Percentiles rank a stretch among this genome's conserved stretches.
Conservation (phyloP, 1,284 basidiomycete species). For the Sanghuangporus baumii region DNA sequence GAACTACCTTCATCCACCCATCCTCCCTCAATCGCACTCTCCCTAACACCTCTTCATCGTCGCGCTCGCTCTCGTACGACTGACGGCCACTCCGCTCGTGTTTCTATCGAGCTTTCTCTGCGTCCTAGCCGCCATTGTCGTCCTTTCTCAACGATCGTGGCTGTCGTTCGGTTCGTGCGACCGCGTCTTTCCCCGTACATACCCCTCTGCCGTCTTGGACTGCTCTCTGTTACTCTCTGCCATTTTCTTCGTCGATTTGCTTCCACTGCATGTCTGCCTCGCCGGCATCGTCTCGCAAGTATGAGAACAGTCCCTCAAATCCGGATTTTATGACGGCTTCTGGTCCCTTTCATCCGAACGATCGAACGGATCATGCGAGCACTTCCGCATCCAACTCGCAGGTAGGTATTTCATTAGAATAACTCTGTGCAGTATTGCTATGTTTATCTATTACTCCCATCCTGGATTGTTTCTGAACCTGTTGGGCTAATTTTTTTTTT, state of each 20-base stretch:
- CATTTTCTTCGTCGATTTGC: background rate
- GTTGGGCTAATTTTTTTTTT: background rate
- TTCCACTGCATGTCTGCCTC: slow-evolving; percentile 11
- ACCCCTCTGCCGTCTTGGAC: background rate
- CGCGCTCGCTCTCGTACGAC: background rate
- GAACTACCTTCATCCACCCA: background rate
- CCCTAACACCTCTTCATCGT: background rate
- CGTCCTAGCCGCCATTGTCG: background rate
- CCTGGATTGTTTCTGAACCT: background rate
- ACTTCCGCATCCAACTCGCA: background rate
- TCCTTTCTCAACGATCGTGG: background rate
- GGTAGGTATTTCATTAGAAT: background rate
- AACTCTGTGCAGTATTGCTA: background rate
- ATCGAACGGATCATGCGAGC: background rate
- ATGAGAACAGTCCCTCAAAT: slow-evolving; percentile 1
- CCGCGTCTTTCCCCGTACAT: slow-evolving; percentile 5
- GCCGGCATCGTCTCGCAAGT: background rate
- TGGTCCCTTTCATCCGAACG: background rate
- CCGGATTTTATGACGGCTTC: background rate
- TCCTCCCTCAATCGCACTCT: background rate
- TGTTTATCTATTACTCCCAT: background rate
- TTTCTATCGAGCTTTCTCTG: no score
- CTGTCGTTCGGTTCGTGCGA: slow-evolving; percentile 1
- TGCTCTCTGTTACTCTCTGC: background rate
- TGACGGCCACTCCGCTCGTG: background rate